Evolutionary conservation across 108 stramenopile species (phyloP), one percentile per base, ranked within the genome.

Genomic region (Fragilariopsis cylindrus): DNA sequence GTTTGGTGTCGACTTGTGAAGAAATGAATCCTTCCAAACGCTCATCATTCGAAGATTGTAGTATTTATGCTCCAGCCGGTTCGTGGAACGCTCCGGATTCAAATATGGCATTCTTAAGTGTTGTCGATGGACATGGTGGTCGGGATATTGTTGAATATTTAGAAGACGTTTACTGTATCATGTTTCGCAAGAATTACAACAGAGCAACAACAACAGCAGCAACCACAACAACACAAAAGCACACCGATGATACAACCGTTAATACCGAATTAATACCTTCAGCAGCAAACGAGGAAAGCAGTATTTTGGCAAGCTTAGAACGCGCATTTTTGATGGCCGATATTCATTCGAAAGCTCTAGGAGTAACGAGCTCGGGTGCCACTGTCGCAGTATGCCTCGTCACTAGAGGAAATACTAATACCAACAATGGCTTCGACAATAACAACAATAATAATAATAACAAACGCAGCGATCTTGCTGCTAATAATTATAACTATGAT

Each of bases 81-180:
- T 75, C 77, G 19, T 93, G 90, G 92, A 65, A 74, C 8, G 71
- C 73, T 5, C 82, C 92, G 5, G 80, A 93, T 70, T 65, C 80
- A 30, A 74, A 85, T 48, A 76, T 85, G 52, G 84, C 90, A 4
- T 96, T 89, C 71, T 70, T 98, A 15, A 96, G 81, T 0, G 85
- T 98, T 5, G 98, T 95, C 74, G 98, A 99, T 75, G 98, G 98
- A 21, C 98, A 99, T 74, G 98, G 98, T 43, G 85, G 80, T 7
- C 70, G 94, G 15, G 83, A 82, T 7, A 95, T 98, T 52, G 99
- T 96, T 9, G 97, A 99, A 65, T 99, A 90, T 82, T 75, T 98
- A 41, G 95, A 97, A 45, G 77, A 87, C 58, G 75, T 40, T 73
- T 99, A 21, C 78, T 78, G 7, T 75, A 73, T 57, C 95, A 94